Percentiles rank a stretch among this genome's conserved stretches.
These are phyloP conservation scores for Neurospora tetrasperma DNA, from an alignment of 495 filamentous ascomycete species.

Conservation along the genomic window DNA sequence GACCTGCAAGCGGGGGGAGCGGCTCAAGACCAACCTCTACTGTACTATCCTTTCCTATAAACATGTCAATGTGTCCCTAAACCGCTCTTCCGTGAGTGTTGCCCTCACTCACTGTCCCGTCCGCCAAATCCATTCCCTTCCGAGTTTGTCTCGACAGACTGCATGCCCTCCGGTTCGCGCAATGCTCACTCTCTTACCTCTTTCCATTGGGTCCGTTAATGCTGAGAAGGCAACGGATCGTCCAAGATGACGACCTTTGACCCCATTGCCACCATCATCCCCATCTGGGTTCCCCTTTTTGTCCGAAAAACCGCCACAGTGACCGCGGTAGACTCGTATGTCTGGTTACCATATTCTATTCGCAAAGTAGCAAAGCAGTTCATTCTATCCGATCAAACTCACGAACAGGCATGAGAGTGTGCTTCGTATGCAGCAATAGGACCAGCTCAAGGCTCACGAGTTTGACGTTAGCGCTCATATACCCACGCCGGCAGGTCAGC, in stretches of 20 bases:
- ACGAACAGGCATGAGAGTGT: not conserved
- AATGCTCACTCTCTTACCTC: not conserved
- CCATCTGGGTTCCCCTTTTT: not conserved
- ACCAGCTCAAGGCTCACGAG: not conserved
- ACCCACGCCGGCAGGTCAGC: not conserved
- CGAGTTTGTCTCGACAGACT: not conserved
- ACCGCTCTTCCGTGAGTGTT: not conserved
- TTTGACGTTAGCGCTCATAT: not conserved
- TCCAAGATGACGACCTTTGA: not conserved
- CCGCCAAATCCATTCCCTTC: not conserved
- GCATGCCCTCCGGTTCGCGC: not conserved
- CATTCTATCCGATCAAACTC: not conserved
- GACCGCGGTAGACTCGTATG: not conserved
- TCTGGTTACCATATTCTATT: not conserved
- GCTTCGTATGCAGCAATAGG: not conserved
- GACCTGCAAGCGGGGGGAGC: too few species aligned
- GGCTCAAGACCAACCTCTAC: too few species aligned
- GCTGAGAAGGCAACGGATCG: not conserved
- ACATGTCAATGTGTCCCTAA: not conserved
- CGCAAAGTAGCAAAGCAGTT: not conserved
- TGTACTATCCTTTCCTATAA: too few species aligned
- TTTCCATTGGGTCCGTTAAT: not conserved
- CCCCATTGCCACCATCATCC: not conserved
- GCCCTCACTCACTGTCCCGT: not conserved
- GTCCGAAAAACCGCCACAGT: not conserved